A percentile compares a stretch with the other conserved stretches of the same genome.
phyloP scores from a whole-genome alignment of 371 early-diverging fungal genomes.

The Mucor indicus region DNA sequence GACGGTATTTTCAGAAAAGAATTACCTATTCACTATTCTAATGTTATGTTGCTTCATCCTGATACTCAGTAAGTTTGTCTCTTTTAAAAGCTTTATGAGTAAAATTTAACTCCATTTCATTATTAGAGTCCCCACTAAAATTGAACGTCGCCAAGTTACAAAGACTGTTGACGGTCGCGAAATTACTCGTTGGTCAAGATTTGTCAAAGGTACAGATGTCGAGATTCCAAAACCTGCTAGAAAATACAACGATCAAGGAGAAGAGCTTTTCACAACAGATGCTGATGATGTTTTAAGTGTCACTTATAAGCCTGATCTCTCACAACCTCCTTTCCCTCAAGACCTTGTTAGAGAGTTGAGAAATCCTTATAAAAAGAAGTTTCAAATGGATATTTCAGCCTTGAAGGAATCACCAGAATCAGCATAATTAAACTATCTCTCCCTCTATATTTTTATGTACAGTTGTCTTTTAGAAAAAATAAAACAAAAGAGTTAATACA shows the following conservation, averaged over 20 bases:
- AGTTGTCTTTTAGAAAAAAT: too few species aligned
- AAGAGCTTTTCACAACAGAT: conserved; percentile 34
- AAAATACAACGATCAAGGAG: conserved; percentile 39
- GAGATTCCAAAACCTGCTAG: conserved; percentile 43
- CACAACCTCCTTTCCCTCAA: conserved; percentile 34
- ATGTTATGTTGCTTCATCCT: conserved; percentile 50
- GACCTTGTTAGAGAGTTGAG: conserved; percentile 39
- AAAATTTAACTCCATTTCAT: neutral
- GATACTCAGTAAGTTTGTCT: conserved; percentile 45
- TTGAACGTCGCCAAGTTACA: conserved; percentile 40
- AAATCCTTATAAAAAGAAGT: conserved; percentile 35
- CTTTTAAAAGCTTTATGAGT: neutral
- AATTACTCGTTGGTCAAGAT: conserved; percentile 36
- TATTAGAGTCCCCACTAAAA: conserved; percentile 34
- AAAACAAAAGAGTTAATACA: too few species aligned
- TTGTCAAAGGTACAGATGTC: conserved; percentile 44
- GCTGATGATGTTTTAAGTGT: conserved; percentile 31
- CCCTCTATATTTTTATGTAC: too few species aligned
- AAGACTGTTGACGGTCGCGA: conserved; percentile 38
- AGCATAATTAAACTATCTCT: neutral
- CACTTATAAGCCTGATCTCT: conserved; percentile 23
- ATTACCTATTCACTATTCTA: conserved; percentile 48
- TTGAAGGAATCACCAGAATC: neutral
- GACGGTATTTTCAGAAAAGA: conserved; percentile 47
- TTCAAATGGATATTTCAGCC: conserved; percentile 1